Percentiles rank a stretch among this genome's conserved stretches.
phyloP scores from a whole-genome alignment of 768 basidiomycete species.

The Jaapia argillacea region DNA sequence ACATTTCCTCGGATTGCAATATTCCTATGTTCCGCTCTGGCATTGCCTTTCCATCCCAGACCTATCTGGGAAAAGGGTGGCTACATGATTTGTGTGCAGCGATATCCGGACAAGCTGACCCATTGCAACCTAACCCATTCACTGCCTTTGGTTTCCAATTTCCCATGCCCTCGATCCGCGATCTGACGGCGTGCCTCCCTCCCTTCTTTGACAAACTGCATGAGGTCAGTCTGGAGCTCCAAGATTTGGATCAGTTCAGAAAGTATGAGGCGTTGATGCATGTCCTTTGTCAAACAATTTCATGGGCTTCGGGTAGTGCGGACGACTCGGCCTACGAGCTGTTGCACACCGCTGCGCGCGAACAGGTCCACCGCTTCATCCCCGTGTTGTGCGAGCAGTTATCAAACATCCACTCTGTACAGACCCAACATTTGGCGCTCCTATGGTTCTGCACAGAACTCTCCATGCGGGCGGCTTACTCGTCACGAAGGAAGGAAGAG shows the following conservation, averaged over 20 bases:
- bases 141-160: too few relatives aligned
- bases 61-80: conserved; percentile 51
- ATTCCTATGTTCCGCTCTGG: conserved; percentile 41
- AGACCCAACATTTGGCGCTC: conserved; percentile 12
- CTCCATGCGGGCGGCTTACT: conserved; percentile 25
- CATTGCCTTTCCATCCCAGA: conserved; percentile 35
- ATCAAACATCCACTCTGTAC: too few relatives aligned
- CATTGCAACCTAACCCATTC: too few relatives aligned
- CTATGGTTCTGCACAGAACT: conserved; percentile 64
- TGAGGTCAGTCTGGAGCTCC: too few relatives aligned
- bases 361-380: too few relatives aligned
- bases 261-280: conserved; percentile 12
- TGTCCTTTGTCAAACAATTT: conserved; percentile 20
- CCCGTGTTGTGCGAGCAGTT: too few relatives aligned
- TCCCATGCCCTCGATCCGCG: too few relatives aligned
- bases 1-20: conserved; percentile 38
- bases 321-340: too few relatives aligned
- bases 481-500: neutral
- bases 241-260: neutral
- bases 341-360: too few relatives aligned
- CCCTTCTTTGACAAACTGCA: too few relatives aligned
- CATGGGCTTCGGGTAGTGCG: conserved; percentile 30
- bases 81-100: conserved; percentile 46
- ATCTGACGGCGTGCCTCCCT: too few relatives aligned
- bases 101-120: too few relatives aligned